Base-by-base conservation (phyloP, 1,284 basidiomycete genomes). In the Naganishia sp. region DNA sequence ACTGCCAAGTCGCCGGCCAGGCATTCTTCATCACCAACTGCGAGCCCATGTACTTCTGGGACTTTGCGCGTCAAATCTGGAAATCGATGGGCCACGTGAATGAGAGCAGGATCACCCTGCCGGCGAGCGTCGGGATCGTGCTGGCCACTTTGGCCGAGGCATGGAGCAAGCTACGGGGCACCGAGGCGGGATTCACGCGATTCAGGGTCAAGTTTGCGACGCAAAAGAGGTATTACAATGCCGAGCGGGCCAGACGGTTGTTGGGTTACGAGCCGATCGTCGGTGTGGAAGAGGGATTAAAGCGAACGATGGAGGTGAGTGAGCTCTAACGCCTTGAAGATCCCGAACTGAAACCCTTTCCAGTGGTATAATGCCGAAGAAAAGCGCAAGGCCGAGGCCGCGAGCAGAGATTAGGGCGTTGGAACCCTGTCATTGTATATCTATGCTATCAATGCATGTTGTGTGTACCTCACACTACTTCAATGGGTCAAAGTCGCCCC, bases 21-120 rank as follows among this genome's bases (percentile, higher is more conserved):
- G 91, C 84, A 0, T 99, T 96, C 83, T 96, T 95, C 83, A 92
- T 99, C 80, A 96, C 94, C 68, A 98, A 98, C 76, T 94, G 94
- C 70, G 94, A 98, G 77, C 95, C 94, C 1, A 84, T 90, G 66
- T 90, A 90, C 75, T 98, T 98, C 82, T 99, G 95, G 95, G 94
- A 98, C 81, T 89, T 96, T 76, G 85, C 89, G 28, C 86, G 93
- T 10, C 81, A 86, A 2, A 81, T 98, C n/a, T 99, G 93, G 93
- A 83, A 85, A 51, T 85, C 86, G 57, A 85, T 93, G 65, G 82
- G 82, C 6, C 90, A 91, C 77, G 82, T 83, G 35, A 81, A 84
- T 31, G 85, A 80, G 10, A 76, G 80, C 67, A 81, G 82, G 23
- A 82, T 87, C 71, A 82, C 84, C 32, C 81, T 97, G 58, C 85